Percentiles rank a stretch among this genome's conserved stretches.
phyloP scores from a whole-genome alignment of 2,329 filamentous ascomycete species.

The Xylariaceae sp. region DNA sequence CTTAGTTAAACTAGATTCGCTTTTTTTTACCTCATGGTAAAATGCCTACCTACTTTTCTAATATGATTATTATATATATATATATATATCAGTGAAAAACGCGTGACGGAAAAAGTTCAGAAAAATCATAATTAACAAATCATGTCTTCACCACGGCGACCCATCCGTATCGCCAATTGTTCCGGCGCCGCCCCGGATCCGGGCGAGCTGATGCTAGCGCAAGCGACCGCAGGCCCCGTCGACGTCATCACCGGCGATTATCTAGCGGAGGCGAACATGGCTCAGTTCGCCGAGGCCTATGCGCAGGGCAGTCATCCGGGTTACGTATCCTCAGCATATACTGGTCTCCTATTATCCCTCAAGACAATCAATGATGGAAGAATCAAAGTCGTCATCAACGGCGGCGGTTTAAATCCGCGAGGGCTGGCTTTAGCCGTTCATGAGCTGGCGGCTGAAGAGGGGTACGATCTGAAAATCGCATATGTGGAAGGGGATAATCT shows the following conservation, averaged over 20 bases:
- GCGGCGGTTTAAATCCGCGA: slow-evolving; percentile 47
- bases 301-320: slow-evolving; percentile 28
- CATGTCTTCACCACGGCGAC: slow-evolving; percentile 15
- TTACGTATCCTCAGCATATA: slow-evolving; percentile 35
- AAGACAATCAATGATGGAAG: slow-evolving; percentile 33
- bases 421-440: slow-evolving; percentile 48
- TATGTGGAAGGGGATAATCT: slow-evolving; percentile 32
- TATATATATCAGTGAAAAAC: too few species aligned
- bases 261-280: slow-evolving; percentile 47
- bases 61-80: too few species aligned
- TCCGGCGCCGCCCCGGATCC: slow-evolving; percentile 22
- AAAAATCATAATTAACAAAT: neutral
- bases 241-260: slow-evolving; percentile 38
- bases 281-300: slow-evolving; percentile 35
- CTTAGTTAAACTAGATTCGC: too few species aligned
- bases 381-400: slow-evolving; percentile 50
- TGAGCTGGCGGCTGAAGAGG: slow-evolving; percentile 35
- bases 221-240: slow-evolving; percentile 34
- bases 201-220: slow-evolving; percentile 21
- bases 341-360: slow-evolving; percentile 21
- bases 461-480: slow-evolving; percentile 23
- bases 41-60: too few species aligned
- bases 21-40: too few species aligned
- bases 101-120: too few species aligned
- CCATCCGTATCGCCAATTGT: slow-evolving; percentile 24